Base-by-base conservation (phyloP, 202 grass and related monocot genomes). In the Bolboschoenoplectus hybrid region DNA sequence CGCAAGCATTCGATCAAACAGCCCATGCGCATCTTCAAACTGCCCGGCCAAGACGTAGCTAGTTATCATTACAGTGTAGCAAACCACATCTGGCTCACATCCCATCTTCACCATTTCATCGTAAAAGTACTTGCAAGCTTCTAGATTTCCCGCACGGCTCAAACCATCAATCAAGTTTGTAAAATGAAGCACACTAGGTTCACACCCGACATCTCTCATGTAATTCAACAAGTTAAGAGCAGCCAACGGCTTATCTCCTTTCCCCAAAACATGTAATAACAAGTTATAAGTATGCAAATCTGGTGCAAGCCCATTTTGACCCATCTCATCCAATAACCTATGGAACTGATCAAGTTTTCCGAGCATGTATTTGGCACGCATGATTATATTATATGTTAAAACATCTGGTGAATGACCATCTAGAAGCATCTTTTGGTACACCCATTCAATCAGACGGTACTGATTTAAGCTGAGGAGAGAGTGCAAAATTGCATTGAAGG, bases 161-260 rank as follows among this genome's bases (percentile, higher is more conserved):
- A 98, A 91, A 84, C 96, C 93, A 70, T 98, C 93, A 6, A 98
- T 95, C 91, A 98, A 86, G 68, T 95, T 98, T 63, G 96, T 98
- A 84, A 98, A 98, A 95, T 95, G 93, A 41, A 98, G 93, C 41
- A 95, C 91, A 92, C 67, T 95, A 0, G 96, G 93, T 60, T 87
- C 65, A 84, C 90, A 95, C 17, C 89, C 93, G 65, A 94, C 88
- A 87, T 98, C 91, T 61, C 82, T 88, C 96, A 98, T 98, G 87
- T 98, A 92, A 87, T 94, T 95, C 58, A 98, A 84, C 85, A 98
- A 88, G 89, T 98, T 95, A 74, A 95, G 91, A 85, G 93, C 96
- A 50, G 96, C 93, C 61, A 95, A 88, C 16, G 96, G 93, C 68
- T 98, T 98, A 77, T 98, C 89, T 82, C 93, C 93, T 92, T 92